phyloP scores from a whole-genome alignment of 73 alveolate species.

The Stentor roeselii region DNA sequence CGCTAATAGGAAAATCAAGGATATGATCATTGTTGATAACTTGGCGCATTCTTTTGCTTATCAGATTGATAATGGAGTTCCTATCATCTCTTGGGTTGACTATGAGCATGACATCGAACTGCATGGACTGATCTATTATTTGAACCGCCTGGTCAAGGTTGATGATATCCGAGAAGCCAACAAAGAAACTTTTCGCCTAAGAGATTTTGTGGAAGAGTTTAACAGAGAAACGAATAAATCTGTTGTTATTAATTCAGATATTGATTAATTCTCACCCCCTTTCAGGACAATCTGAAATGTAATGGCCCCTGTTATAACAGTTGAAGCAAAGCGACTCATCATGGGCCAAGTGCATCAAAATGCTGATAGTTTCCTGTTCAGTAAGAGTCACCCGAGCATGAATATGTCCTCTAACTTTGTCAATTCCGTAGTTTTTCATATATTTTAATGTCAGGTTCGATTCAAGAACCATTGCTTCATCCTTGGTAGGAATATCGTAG shows the following conservation, averaged over 20 bases:
- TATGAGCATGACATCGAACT: constrained; percentile 52
- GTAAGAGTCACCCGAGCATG: neutral
- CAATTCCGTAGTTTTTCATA: neutral
- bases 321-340: neutral
- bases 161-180: constrained; percentile 52
- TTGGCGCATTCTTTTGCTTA: constrained; percentile 40
- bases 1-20: constrained; percentile 37
- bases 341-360: neutral
- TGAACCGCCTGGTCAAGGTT: constrained; percentile 32
- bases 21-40: constrained; percentile 51
- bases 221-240: constrained; percentile 1
- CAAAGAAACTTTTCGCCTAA: constrained; percentile 22
- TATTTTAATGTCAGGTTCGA: neutral
- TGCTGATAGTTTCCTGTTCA: neutral
- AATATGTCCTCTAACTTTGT: neutral
- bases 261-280: too few species aligned
- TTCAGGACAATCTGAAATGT: neutral
- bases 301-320: neutral
- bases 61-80: constrained; percentile 51
- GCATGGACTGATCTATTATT: constrained; percentile 34
- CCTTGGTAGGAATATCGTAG: neutral
- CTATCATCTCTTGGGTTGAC: constrained; percentile 38
- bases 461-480: neutral
- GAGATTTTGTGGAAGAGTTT: neutral
- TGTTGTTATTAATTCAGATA: too few species aligned